Evolutionary conservation across 2,329 filamentous ascomycete genomes (phyloP).

Genomic region (Aspergillus intermedius): DNA sequence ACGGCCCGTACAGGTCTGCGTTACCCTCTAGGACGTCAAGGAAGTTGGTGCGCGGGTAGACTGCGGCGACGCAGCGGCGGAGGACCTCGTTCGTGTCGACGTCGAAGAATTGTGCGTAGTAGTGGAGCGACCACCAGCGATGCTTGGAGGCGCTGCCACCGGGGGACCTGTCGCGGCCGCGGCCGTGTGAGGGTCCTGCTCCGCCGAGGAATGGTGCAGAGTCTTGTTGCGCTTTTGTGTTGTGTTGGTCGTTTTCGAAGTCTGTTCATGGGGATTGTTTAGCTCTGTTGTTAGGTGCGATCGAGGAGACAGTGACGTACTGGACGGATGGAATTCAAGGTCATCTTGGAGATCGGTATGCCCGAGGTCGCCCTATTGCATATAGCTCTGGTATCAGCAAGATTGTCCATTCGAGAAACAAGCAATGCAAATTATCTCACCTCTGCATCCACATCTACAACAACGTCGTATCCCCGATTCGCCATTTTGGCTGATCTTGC

Average conservation of each 20-base stretch:
- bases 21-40: constrained; percentile 96
- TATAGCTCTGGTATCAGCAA: neutral
- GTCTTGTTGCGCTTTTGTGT: constrained; percentile 43
- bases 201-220: constrained; percentile 46
- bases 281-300: neutral
- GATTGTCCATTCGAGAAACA: neutral
- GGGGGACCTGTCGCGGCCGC: constrained; percentile 35
- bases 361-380: constrained; percentile 77
- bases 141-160: constrained; percentile 59
- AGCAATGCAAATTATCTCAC: constrained; percentile 40
- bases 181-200: constrained; percentile 25
- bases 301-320: constrained; percentile 35
- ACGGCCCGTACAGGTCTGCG: constrained; percentile 90
- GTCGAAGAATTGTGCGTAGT: constrained; percentile 98
- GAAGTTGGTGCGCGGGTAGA: constrained; percentile 90
- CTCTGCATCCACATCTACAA: constrained; percentile 96
- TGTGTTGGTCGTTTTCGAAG: constrained; percentile 59
- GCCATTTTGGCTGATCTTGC: constrained; percentile 51
- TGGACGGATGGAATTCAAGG: constrained; percentile 95
- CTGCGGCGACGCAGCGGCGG: constrained; percentile 75
- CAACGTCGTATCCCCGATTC: constrained; percentile 89
- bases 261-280: constrained; percentile 35
- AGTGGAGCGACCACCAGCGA: constrained; percentile 84
- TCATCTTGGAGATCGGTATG: constrained; percentile 98
- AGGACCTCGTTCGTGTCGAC: constrained; percentile 90